Evolutionary conservation across 495 filamentous ascomycete genomes (phyloP), one percentile per base, ranked within the genome.

Genomic region (Hypoxylon fuscum): DNA sequence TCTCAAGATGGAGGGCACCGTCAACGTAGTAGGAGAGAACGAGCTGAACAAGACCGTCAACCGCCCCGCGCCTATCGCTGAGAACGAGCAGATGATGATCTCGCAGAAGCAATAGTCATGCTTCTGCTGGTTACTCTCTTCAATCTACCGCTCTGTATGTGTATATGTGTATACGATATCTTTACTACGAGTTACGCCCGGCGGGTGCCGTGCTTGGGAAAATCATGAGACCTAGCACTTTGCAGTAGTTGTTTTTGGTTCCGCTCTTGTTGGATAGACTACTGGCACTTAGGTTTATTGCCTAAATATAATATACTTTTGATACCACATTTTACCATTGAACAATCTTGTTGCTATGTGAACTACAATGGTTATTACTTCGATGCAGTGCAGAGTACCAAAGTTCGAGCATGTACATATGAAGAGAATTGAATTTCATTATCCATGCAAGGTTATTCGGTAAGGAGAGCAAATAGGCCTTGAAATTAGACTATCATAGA

Each of bases 21-120:
- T 57, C 23, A 74, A 56, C 22, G 69, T 77, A 0, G 74, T 76
- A 5, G 72, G 70, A 25, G 74, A 76, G 65, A 78, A 76, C 22
- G 63, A 75, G 55, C 49, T 72, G 34, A 76, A 79, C 70, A 75
- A 77, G 62, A 64, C 50, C 61, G 11, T 11, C 18, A 76, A 77
- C 69, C 52, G 66, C n/a, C 69, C 76, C 0, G 74, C 72, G 0
- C 69, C 75, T 3, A 77, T 79, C 37, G 60, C 69, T 12, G 72
- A 74, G 12, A 79, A 77, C 51, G 74, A 77, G 66, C 70, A 77
- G 65, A 74, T 76, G 70, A 74, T 76, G 72, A 74, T 77, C 31
- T 75, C 75, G 23, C 76, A 63, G 55, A 79, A 79, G 56, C 74
- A 77, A 59, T 77, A 74, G 48, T 48, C 2, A 1, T 27, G 0